Conservation (phyloP, 129 eudicot genomes). For the Chrysanthemum seticuspe region DNA sequence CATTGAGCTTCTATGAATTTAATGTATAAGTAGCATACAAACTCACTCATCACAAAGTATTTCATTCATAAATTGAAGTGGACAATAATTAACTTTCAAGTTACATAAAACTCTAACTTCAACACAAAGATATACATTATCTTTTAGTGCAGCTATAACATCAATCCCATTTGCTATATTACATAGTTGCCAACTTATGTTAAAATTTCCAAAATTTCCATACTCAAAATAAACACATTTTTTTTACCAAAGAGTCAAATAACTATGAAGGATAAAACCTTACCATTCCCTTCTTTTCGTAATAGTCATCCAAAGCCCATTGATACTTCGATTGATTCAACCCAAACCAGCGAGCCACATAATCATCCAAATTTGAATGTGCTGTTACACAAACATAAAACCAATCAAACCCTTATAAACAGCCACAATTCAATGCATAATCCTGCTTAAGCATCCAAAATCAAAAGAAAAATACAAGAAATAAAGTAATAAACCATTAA, state of each 20-base stretch:
- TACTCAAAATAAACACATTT: not conserved
- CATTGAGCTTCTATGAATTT: conserved; percentile 2
- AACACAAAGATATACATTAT: not conserved
- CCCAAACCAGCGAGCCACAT: conserved; percentile 88
- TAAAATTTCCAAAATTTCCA: not conserved
- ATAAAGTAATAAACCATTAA: no score
- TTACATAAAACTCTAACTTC: conserved; percentile 10
- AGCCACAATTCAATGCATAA: not conserved
- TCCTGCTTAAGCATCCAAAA: not conserved
- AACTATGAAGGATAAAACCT: conserved; percentile 11
- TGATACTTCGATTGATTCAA: conserved; percentile 91
- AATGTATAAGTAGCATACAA: not conserved
- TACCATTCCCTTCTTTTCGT: conserved; percentile 64
- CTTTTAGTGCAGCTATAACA: no score
- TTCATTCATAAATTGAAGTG: not conserved
- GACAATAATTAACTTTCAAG: conserved; percentile 22
- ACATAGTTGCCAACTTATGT: not conserved
- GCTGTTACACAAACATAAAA: conserved; percentile 41
- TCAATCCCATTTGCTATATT: not conserved
- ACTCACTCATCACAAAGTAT: conserved; percentile 13
- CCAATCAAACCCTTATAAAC: not conserved
- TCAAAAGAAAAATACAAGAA: not conserved
- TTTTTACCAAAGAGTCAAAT: not conserved
- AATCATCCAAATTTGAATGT: conserved; percentile 86
- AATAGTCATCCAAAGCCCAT: conserved; percentile 95